Percentiles rank a stretch among this genome's conserved stretches.
Conservation (phyloP, 2,329 filamentous ascomycete species). For the Dothideomycetes sp. region DNA sequence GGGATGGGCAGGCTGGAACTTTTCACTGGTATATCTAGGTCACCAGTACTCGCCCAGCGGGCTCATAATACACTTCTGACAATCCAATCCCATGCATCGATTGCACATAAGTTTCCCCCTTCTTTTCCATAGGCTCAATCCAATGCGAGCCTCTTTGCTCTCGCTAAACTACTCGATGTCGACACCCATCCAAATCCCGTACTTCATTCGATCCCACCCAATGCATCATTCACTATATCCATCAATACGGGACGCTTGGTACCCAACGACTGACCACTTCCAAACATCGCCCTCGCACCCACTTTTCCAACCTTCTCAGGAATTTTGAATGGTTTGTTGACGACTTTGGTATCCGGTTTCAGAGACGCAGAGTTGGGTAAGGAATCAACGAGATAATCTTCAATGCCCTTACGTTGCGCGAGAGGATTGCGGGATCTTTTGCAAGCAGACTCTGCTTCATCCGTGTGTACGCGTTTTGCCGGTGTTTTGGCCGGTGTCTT, state of each 20-base stretch:
- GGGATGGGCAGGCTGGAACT: too few relatives aligned
- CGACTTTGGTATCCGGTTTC: background rate
- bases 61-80: too few relatives aligned
- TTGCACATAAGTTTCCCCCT: too few relatives aligned
- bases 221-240: slow-evolving; percentile 64
- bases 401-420: slow-evolving; percentile 8
- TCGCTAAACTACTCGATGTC: too few relatives aligned
- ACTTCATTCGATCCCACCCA: slow-evolving; percentile 3
- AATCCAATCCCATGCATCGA: too few relatives aligned
- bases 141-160: too few relatives aligned
- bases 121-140: too few relatives aligned
- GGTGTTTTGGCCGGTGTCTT: slow-evolving; percentile 2
- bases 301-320: slow-evolving; percentile 54
- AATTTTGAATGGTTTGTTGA: slow-evolving; percentile 25
- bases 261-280: background rate
- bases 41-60: too few relatives aligned
- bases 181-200: too few relatives aligned
- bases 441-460: background rate
- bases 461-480: background rate
- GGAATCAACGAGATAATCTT: background rate
- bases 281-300: slow-evolving; percentile 45
- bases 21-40: too few relatives aligned
- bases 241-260: slow-evolving; percentile 60
- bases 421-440: slow-evolving; percentile 2
- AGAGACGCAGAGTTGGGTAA: background rate